Percentiles rank a stretch among this genome's conserved stretches.
These are phyloP conservation scores for Achaetomium macrosporum DNA, from an alignment of 2,329 filamentous ascomycete genomes.

Conservation along the genomic window DNA sequence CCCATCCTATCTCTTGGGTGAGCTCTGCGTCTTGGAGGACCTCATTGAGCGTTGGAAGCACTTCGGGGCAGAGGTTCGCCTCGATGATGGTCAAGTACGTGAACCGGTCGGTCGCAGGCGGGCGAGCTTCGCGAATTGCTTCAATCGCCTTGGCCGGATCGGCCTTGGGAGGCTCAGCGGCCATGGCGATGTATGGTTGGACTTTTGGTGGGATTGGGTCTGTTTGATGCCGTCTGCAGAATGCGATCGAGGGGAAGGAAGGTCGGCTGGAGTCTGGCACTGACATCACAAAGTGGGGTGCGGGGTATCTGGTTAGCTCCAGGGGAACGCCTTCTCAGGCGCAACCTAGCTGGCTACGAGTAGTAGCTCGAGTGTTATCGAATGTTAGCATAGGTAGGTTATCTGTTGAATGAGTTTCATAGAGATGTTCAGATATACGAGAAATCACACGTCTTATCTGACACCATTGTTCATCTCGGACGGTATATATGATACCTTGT, in stretches of 20 bases:
- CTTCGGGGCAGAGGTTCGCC: constrained; percentile 61
- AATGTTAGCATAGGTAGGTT: no score
- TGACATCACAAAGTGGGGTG: no score
- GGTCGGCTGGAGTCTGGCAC: no score
- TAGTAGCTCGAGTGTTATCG: no score
- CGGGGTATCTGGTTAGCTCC: no score
- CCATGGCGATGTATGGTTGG: constrained; percentile 11
- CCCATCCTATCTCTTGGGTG: constrained; percentile 76
- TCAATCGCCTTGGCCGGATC: constrained; percentile 37
- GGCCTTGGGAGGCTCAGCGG: constrained; percentile 13
- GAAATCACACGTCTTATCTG: no score
- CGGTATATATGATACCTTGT: no score
- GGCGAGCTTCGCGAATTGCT: constrained; percentile 44
- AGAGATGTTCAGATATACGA: no score
- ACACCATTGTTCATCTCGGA: no score
- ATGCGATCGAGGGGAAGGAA: not conserved
- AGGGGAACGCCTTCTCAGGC: no score
- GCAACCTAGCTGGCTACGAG: no score
- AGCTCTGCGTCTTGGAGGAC: constrained; percentile 56
- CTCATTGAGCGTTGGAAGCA: constrained; percentile 61
- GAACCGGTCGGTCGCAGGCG: constrained; percentile 57
- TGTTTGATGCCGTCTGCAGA: not conserved
- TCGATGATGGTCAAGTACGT: constrained; percentile 76
- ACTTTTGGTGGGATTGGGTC: not conserved
- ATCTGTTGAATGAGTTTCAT: no score